phyloP scores from a whole-genome alignment of 208 protist genomes.

The Naegleria lovaniensis region DNA sequence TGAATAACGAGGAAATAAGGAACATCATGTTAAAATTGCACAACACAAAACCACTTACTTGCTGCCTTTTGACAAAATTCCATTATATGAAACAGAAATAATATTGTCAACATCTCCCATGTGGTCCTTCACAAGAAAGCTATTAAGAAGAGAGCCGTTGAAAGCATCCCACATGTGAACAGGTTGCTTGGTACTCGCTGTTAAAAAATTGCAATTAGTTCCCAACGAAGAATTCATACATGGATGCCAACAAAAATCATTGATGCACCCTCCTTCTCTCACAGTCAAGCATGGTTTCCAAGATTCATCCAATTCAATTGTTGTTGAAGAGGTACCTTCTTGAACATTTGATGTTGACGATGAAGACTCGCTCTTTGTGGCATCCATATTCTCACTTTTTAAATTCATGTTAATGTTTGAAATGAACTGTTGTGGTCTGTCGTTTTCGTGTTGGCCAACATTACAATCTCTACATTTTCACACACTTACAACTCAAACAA shows the following conservation, averaged over 20 bases:
- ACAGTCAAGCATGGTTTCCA: not conserved
- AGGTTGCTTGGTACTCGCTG: not conserved
- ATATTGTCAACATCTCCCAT: not conserved
- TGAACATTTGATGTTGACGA: not conserved
- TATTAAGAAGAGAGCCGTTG: not conserved
- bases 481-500: conserved; percentile 23
- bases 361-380: not conserved
- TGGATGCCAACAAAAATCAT: conserved; percentile 31
- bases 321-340: not conserved
- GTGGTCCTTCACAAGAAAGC: not conserved
- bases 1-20: no score
- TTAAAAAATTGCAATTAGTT: not conserved
- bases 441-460: not conserved
- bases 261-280: not conserved
- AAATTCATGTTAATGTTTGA: not conserved
- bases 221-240: not conserved
- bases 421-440: not conserved
- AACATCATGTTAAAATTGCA: no score
- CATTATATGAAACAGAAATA: conserved; percentile 12
- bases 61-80: not conserved
- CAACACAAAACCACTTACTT: not conserved
- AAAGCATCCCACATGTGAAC: conserved; percentile 19
- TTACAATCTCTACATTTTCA: not conserved
- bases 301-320: not conserved
- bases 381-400: not conserved